Conservation (phyloP, 129 eudicot genomes). For the Heracleum sosnowskyi region DNA sequence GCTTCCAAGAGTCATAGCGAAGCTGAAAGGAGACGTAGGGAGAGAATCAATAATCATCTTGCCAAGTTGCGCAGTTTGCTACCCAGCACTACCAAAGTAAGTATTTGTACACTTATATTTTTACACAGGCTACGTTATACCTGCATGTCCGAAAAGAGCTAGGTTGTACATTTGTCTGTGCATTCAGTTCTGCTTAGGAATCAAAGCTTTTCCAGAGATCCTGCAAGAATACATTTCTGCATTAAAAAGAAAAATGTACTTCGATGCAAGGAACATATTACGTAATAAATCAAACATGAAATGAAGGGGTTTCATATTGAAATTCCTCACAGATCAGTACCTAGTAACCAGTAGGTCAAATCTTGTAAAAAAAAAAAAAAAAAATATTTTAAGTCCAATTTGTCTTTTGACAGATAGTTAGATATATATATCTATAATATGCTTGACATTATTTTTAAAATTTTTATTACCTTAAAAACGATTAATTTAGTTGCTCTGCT, state of each 20-base stretch:
- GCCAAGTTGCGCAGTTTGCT: slow-evolving; percentile 49
- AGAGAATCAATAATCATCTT: slow-evolving; percentile 84
- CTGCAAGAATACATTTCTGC: background rate
- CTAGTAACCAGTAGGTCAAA: background rate
- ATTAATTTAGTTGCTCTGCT: too few relatives aligned
- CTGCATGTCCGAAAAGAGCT: too few relatives aligned
- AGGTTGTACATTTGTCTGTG: background rate
- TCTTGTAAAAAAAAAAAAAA: too few relatives aligned
- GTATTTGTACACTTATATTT: background rate
- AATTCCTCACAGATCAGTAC: background rate
- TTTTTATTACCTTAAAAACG: too few relatives aligned
- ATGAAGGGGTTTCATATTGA: background rate
- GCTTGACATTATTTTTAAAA: too few relatives aligned
- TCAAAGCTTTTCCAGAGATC: background rate
- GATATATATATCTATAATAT: too few relatives aligned
- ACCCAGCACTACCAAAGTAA: slow-evolving; percentile 69
- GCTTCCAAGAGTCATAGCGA: slow-evolving; percentile 97
- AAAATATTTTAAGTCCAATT: too few relatives aligned
- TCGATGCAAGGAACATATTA: background rate
- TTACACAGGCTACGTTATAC: too few relatives aligned
- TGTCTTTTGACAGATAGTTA: too few relatives aligned
- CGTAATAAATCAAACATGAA: too few relatives aligned
- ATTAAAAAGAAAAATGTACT: too few relatives aligned
- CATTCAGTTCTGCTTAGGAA: background rate
- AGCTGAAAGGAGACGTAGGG: slow-evolving; percentile 31